These are phyloP conservation scores for Sutorius eximius DNA, from an alignment of 1,284 basidiomycete species.

Conservation along the genomic window DNA sequence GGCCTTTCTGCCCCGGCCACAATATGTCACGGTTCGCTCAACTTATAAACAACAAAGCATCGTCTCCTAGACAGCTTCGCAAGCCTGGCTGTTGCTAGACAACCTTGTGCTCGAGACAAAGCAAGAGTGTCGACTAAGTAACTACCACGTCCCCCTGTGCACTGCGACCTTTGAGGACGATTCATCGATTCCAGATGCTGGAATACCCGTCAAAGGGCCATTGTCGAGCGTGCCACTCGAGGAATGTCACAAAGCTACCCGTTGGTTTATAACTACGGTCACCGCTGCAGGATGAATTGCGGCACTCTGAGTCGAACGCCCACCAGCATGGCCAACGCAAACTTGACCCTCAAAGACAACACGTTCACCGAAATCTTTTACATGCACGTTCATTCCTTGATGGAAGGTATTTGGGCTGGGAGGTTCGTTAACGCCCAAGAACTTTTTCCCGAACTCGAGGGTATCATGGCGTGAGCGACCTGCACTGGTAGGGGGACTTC, in stretches of 20 bases:
- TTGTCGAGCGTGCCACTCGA: not conserved
- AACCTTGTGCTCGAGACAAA: not conserved
- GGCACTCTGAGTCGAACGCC: not conserved
- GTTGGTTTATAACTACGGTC: constrained; percentile 3
- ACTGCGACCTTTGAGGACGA: not conserved
- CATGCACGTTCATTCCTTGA: not conserved
- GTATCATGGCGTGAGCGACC: not conserved
- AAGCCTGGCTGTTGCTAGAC: not conserved
- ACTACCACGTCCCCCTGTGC: not conserved
- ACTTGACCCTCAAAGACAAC: not conserved
- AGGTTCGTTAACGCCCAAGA: not conserved
- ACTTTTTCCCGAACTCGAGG: not conserved
- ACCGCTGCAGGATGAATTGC: not conserved
- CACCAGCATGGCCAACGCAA: not conserved
- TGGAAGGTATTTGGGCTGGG: not conserved
- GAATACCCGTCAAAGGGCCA: not conserved
- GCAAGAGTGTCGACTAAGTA: not conserved
- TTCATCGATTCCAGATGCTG: not conserved
- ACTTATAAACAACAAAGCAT: not conserved
- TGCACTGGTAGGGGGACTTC: not conserved
- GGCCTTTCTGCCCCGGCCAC: not conserved
- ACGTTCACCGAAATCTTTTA: not conserved
- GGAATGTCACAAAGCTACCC: not conserved
- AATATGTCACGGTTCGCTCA: not conserved
- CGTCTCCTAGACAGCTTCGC: not conserved